Conservation (phyloP, 495 filamentous ascomycete species). For the Tuber indicum region DNA sequence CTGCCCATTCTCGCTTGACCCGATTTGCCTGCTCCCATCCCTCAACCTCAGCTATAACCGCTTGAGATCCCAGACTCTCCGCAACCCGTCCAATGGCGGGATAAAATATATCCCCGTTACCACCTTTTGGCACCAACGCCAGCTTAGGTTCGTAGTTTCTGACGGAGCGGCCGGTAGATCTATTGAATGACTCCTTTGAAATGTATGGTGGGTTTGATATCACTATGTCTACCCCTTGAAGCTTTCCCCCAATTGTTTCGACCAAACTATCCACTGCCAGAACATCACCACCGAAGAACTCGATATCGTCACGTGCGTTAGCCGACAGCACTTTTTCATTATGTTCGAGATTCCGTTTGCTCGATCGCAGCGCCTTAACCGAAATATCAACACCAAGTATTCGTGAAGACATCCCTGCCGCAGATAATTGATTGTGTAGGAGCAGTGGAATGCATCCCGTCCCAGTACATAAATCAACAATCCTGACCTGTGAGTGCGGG, state of each 20-base stretch:
- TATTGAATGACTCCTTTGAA: constrained; percentile 53
- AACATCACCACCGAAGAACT: constrained; percentile 54
- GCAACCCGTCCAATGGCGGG: constrained; percentile 26
- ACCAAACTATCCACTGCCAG: constrained; percentile 41
- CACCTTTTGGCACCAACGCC: constrained; percentile 62
- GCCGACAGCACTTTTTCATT: constrained; percentile 44
- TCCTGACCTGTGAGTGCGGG: constrained; percentile 8
- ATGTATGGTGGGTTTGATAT: constrained; percentile 92
- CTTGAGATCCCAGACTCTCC: constrained; percentile 14
- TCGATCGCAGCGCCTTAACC: constrained; percentile 54
- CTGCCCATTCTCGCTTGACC: constrained; percentile 27
- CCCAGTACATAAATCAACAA: constrained; percentile 84
- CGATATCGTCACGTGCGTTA: constrained; percentile 43
- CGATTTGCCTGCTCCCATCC: constrained; percentile 35
- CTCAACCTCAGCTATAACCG: constrained; percentile 25
- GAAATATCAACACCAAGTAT: constrained; percentile 58
- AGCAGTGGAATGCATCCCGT: constrained; percentile 84
- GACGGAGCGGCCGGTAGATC: constrained; percentile 62
- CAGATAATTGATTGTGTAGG: constrained; percentile 53
- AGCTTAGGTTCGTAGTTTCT: constrained; percentile 69
- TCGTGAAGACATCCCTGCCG: constrained; percentile 4
- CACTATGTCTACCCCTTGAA: constrained; percentile 57
- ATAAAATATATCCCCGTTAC: constrained; percentile 35
- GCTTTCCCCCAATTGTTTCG: background rate
- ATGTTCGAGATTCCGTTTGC: constrained; percentile 54